Evolutionary conservation across 2,329 filamentous ascomycete species (phyloP), one percentile per base, ranked within the genome.

Genomic region (Westerdykella sp.): DNA sequence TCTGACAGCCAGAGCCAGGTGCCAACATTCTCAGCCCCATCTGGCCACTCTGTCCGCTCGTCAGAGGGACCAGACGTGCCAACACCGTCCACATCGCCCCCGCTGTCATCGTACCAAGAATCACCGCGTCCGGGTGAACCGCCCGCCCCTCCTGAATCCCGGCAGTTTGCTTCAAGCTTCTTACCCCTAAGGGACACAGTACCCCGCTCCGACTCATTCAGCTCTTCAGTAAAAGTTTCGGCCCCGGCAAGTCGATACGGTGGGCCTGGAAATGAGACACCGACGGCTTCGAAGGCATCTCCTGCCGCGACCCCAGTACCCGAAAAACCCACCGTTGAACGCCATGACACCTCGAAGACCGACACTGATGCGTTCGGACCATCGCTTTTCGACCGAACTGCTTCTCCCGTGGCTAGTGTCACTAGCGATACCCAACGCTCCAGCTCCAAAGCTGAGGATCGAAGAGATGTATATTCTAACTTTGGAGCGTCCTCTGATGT

Each of bases 141-240:
- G 15, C 79, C 83, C 31, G 73, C 84, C 23, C 82, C 84, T 16
- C 78, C 85, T 12, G 82, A 85, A 63, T 85, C 85, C 16, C 77
- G 83, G 46, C 88, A 94, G 63, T 81, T 91, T 49, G 88, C 78
- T 45, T 86, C 88, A 5, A 83, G 79, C 58, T 84, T 85, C 62
- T 70, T 91, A 38, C 85, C 87, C 5, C 81, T 95, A 54, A 72
- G 74, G 36, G 74, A 76, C 43, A 76, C 78, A 12, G 47, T 68
- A 7, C 66, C 66, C 11, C 72, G 82, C 38, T 72, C 76, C 39
- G 83, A 86, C 47, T 87, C 86, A 2, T 70, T 85, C 42, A 83
- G 80, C 43, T 89, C 87, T 15, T 93, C 88, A 13, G 83, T 85
- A 22, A 85, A 85, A 65, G 84, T 84, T 6, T 87, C 86, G 18